Base-by-base conservation (phyloP, 2,329 filamentous ascomycete species). In the Geosmithia putterillii region DNA sequence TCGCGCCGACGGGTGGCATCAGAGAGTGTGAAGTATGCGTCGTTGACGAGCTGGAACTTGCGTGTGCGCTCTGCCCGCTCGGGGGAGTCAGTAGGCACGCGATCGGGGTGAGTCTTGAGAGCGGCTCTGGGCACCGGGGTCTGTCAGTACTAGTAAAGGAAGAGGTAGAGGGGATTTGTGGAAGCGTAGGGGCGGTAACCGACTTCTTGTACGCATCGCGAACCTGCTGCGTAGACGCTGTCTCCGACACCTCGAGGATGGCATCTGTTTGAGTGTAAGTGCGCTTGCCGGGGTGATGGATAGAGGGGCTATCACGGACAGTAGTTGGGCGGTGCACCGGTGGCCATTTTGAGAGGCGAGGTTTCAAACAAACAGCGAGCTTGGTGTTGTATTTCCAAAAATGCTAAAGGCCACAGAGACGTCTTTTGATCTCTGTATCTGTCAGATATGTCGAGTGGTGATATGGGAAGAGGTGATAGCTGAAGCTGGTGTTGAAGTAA, bases 141-240 rank as follows among this genome's bases (percentile, higher is more conserved):
- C 22, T 22, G 12, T 5, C 18, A 21, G 8, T 4, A 20, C 10
- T 42, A 9, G 28, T 32, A 15, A 32, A 8, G 28, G 8, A 32
- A 15, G 28, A 39, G 18, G 37, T 4, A 6, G 21, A 20, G 37
- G 8, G 37, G 17, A 15, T 2, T 39, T 3, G 5, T 2, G 15
- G 18, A 9, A 20, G 6, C 18, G 14, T n/a, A 39, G 25, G 25
- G 38, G 19, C 3, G 17, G 8, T 2, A 15, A 39, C 59, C 42
- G 56, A 86, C 83, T 83, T 83, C 62, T 98, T 98, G 71, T 96
- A 98, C 42, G 89, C 92, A 71, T 86, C 84, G 53, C 90, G 84
- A 57, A 98, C 82, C 60, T 96, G 84, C 55, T 88, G 79, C 46
- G 81, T 77, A 0, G 79, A 83, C 28, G 90, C 88, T 52, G 74